These are phyloP conservation scores for Pseudotsuga menziesii DNA, from an alignment of 75 land plant species.

Conservation along the genomic window DNA sequence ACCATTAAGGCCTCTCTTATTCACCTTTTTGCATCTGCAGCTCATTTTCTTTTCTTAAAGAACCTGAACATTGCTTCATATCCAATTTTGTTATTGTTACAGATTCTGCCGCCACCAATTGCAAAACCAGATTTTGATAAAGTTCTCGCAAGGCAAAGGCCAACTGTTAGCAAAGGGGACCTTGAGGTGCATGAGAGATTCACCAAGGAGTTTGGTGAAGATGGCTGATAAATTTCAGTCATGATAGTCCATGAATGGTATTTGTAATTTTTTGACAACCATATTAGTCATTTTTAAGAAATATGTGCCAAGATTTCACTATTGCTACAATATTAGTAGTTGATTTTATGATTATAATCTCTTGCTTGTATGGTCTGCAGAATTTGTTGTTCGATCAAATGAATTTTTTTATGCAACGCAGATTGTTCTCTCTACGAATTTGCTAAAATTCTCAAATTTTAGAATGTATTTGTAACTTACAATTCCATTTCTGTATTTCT, in stretches of 20 bases:
- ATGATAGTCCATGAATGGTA: background rate
- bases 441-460: background rate
- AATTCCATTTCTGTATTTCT: background rate
- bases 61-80: background rate
- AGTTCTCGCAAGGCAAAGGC: constrained; percentile 44
- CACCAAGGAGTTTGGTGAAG: constrained; percentile 51
- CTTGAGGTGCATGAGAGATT: constrained; percentile 46
- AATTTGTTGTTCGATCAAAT: constrained; percentile 1
- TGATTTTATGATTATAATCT: background rate
- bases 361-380: background rate
- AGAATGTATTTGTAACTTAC: background rate
- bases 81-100: background rate
- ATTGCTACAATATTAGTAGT: background rate
- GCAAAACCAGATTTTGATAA: constrained; percentile 41
- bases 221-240: constrained; percentile 21
- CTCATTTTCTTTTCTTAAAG: background rate
- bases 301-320: background rate
- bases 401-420: background rate
- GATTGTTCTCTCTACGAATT: background rate
- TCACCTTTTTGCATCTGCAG: background rate
- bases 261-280: constrained; percentile 3
- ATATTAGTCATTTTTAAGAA: background rate
- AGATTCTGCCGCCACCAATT: constrained; percentile 52
- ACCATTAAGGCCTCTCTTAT: background rate
- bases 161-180: constrained; percentile 46